A percentile compares a stretch with the other conserved stretches of the same genome.
Evolutionary conservation across 1,284 basidiomycete species (phyloP).

Genomic region (Coriolopsis trogii): DNA sequence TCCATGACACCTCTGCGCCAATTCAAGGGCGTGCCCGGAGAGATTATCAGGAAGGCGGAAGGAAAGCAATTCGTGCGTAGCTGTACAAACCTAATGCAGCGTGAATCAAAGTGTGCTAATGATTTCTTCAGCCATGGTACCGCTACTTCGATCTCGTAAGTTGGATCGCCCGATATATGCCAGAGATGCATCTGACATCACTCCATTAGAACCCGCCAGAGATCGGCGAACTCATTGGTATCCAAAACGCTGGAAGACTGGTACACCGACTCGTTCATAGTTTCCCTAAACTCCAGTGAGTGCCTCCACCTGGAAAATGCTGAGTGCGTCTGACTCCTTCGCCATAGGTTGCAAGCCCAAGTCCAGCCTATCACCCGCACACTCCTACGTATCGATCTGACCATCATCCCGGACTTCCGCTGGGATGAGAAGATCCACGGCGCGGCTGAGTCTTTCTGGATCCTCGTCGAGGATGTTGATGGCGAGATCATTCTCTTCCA

Average conservation of each 20-base stretch:
- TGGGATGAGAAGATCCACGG: slow-evolving; percentile 98
- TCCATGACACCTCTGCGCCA: slow-evolving; percentile 98
- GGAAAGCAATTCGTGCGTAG: slow-evolving; percentile 91
- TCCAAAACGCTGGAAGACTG: slow-evolving; percentile 89
- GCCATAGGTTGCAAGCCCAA: slow-evolving; percentile 79
- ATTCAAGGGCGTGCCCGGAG: slow-evolving; percentile 87
- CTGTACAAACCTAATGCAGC: neutral
- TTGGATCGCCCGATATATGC: neutral
- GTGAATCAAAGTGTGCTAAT: neutral
- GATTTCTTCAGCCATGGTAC: slow-evolving; percentile 78
- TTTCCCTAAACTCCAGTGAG: slow-evolving; percentile 93
- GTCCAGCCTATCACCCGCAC: slow-evolving; percentile 93
- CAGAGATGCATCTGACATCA: no score
- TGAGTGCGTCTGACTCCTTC: neutral
- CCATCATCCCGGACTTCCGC: slow-evolving; percentile 93
- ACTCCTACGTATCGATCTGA: slow-evolving; percentile 85
- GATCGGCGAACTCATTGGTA: slow-evolving; percentile 92
- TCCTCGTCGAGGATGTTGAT: slow-evolving; percentile 96
- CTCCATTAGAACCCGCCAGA: slow-evolving; percentile 79
- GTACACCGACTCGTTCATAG: slow-evolving; percentile 96
- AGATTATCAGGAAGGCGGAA: slow-evolving; percentile 92
- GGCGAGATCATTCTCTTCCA: slow-evolving; percentile 96
- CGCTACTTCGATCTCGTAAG: slow-evolving; percentile 89
- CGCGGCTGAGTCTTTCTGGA: slow-evolving; percentile 86
- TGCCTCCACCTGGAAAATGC: slow-evolving; percentile 21